Percentiles rank a stretch among this genome's conserved stretches.
phyloP scores from a whole-genome alignment of 2,329 filamentous ascomycete species.

The Simplicillium aogashimaense region DNA sequence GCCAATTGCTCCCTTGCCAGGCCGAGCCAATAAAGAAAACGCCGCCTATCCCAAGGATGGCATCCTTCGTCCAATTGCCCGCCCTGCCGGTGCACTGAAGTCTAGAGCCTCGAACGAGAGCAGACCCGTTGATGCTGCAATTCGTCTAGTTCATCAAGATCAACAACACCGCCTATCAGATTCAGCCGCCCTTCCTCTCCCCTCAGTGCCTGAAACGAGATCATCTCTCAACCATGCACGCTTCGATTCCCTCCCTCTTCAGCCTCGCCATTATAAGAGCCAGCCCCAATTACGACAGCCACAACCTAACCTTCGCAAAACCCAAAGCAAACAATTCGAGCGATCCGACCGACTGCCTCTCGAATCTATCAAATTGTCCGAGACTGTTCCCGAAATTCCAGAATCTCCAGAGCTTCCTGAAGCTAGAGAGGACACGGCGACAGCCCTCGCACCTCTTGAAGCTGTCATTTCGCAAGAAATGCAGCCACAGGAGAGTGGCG shows the following conservation, averaged over 20 bases:
- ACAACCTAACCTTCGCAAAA: conserved; percentile 28
- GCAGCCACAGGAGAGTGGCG: conserved; percentile 3
- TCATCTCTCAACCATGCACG: conserved; percentile 1
- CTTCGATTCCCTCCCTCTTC: conserved; percentile 11
- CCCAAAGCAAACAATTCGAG: conserved; percentile 32
- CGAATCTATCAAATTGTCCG: conserved; percentile 5
- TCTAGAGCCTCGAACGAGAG: background rate
- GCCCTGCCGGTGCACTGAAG: background rate
- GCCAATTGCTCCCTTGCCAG: conserved; percentile 11
- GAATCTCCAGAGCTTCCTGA: conserved; percentile 2
- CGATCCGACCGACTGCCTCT: conserved; percentile 8
- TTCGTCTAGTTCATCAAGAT: background rate
- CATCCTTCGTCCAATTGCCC: background rate
- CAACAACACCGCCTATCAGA: conserved; percentile 1
- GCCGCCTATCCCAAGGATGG: conserved; percentile 8
- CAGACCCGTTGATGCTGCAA: background rate
- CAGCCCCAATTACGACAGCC: conserved; percentile 40
- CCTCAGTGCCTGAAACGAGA: background rate
- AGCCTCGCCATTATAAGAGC: conserved; percentile 41
- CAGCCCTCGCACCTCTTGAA: conserved; percentile 11
- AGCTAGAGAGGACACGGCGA: background rate
- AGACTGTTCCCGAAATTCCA: conserved; percentile 8
- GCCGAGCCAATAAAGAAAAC: conserved; percentile 35
- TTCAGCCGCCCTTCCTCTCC: background rate
- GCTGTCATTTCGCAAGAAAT: background rate